Conservation (phyloP, 768 basidiomycete genomes). For the Gautieria morchelliformis region DNA sequence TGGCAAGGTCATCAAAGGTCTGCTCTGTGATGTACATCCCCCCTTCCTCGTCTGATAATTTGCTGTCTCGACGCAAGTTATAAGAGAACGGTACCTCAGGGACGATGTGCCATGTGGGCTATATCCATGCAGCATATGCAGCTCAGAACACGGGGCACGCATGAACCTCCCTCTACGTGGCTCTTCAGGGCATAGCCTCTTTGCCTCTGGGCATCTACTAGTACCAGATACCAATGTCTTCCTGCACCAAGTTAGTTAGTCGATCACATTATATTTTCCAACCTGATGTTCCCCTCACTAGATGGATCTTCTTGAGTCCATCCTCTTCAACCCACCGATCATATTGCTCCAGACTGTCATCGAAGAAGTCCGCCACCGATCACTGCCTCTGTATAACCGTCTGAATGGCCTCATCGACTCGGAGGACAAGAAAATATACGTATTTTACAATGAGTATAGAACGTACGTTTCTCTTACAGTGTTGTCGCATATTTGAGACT, state of each 20-base stretch:
- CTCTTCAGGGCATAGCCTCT: constrained; percentile 43
- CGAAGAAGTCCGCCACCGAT: constrained; percentile 93
- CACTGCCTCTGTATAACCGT: constrained; percentile 85
- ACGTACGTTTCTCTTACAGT: constrained; percentile 41
- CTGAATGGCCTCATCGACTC: constrained; percentile 75
- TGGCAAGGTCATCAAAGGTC: constrained; percentile 92
- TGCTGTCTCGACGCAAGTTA: constrained; percentile 36
- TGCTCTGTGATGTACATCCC: neutral
- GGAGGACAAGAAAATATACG: constrained; percentile 79
- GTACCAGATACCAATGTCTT: constrained; percentile 95
- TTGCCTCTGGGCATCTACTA: constrained; percentile 65
- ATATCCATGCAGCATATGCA: constrained; percentile 55
- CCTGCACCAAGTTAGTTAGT: constrained; percentile 61
- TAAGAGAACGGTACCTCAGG: constrained; percentile 89
- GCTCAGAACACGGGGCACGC: constrained; percentile 20
- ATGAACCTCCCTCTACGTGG: constrained; percentile 51
- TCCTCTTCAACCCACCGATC: constrained; percentile 65
- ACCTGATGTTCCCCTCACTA: constrained; percentile 19
- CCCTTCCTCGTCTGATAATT: neutral
- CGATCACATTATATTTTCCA: neutral
- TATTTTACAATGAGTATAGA: constrained; percentile 82
- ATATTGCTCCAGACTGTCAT: constrained; percentile 92
- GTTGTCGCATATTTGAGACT: neutral
- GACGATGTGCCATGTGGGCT: constrained; percentile 88
- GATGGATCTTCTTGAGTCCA: constrained; percentile 92